Evolutionary conservation across 2,329 filamentous ascomycete genomes (phyloP), one percentile per base, ranked within the genome.

Genomic region (Thielaviopsis ethacetica): DNA sequence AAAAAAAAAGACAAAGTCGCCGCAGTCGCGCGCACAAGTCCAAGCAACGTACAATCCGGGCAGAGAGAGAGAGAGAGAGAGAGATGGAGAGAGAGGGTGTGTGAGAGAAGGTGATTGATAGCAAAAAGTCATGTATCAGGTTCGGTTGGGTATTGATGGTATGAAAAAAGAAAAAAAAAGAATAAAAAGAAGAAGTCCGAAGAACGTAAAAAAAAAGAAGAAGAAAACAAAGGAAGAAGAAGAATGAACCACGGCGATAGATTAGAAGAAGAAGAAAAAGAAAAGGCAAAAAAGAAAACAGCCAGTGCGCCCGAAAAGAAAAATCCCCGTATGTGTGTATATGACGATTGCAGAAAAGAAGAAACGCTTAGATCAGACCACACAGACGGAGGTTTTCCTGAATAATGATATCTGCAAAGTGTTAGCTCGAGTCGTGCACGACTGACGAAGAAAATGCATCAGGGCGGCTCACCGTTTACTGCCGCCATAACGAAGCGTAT

Each of bases 401-500:
- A 72, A 98, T 98, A 76, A 98, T 98, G 72, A 98, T 98, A 76
- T 98, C 93, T 95, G 65, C 1, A 56, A 2, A 51, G 7, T 5
- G 84, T 76, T 61, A 57, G 59, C 15, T 10, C 10, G 63, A 38
- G 30, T 19, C 34, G 50, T 3, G 54, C 27, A 53, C 74, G n/a
- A 83, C 75, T 59, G 30, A 9, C 30, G 7, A 47, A 21, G 34
- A 3, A 53, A 54, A 51, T 4, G 30, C 5, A 9, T 22, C 3
- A 52, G 52, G 51, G 2, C 10, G 10, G 49, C 84, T 68, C 80
- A 95, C 91, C 91, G 75, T 98, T 98, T 69, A 98, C 93, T 65
- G 93, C 93, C 63, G 91, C 91, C 93, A 98, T 98, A 74, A 98
- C 93, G 78, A 98, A 97, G 69, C 93, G 85, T 68, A 98, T 98